Evolutionary conservation across 2,329 filamentous ascomycete genomes (phyloP), one percentile per base, ranked within the genome.

Genomic region (Fusarium torreyae): DNA sequence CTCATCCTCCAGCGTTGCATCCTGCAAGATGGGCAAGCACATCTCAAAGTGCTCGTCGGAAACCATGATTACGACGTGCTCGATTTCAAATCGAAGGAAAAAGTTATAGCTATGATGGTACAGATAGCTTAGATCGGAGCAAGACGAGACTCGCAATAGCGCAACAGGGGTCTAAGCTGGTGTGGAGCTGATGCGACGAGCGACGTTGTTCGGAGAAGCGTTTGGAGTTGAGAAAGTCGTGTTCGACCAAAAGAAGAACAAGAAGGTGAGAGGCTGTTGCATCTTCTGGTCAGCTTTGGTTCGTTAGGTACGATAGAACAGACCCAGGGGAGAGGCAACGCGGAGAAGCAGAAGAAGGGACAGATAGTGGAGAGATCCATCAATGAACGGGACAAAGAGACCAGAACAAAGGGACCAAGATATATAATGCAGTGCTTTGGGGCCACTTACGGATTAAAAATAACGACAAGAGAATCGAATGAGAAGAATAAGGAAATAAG

Each of bases 1-100:
- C 81, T 99, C 96, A 69, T 98, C 96, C 75, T 97, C 93, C 66
- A 97, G 86, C 57, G 87, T 85, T 61, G 89, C 83, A 81, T 98
- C 91, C 83, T 96, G 91, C 69, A 99, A 88, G 77, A 98, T 88
- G 53, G 94, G 93, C 78, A 97, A 89, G 80, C 94, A 97, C 76
- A 96, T 88, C 75, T 98, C 94, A 84, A 97, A 97, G 57, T 95
- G 90, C 74, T 94, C 90, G 85, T 98, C 95, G 75, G 94, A 93
- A 68, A 97, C 91, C 95, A 98, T 98, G 78, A 67, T 87, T 76
- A 81, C 74, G 75, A 52, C 57, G 53, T 51, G 28, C 52, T 63
- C n/a, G 44, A 44, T 49, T 51, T 55, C 46, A 46, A 51, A 55
- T 61, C 51, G 63, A 50, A 45, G 46, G 34, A 44, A 31, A 48